A percentile compares a stretch with the other conserved stretches of the same genome.
Conservation (phyloP, 2,329 filamentous ascomycete genomes). For the Stachybotrys elegans region DNA sequence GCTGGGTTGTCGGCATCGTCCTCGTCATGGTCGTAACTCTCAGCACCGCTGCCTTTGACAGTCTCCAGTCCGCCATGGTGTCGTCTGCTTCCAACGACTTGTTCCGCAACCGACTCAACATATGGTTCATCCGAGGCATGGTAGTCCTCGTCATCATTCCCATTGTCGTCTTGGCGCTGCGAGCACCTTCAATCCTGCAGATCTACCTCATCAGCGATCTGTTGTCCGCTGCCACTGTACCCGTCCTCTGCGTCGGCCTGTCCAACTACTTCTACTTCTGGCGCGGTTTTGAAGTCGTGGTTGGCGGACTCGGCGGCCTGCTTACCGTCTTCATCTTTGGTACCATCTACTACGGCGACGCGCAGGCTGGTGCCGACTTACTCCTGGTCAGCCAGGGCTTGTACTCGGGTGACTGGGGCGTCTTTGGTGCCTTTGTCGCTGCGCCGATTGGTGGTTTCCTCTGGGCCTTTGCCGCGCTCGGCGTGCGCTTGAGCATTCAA, state of each 20-base stretch:
- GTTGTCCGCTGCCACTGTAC: constrained; percentile 70
- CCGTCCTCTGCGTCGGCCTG: constrained; percentile 69
- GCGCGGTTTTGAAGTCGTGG: constrained; percentile 75
- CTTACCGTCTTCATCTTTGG: constrained; percentile 79
- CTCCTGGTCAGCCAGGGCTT: constrained; percentile 69
- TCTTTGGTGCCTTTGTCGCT: constrained; percentile 77
- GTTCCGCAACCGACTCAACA: constrained; percentile 74
- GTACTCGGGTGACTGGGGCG: constrained; percentile 74
- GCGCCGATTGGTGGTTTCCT: constrained; percentile 71
- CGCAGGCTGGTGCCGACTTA: constrained; percentile 57
- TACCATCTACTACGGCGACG: constrained; percentile 69
- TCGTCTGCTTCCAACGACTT: constrained; percentile 80
- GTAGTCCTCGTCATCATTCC: constrained; percentile 73
- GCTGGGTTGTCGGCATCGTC: constrained; percentile 77
- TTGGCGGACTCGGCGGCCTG: constrained; percentile 72
- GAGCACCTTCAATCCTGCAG: constrained; percentile 68
- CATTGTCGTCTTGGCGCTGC: constrained; percentile 67
- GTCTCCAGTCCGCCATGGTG: constrained; percentile 76
- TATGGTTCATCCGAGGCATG: constrained; percentile 65
- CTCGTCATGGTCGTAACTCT: constrained; percentile 76
- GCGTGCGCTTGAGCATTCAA: constrained; percentile 52
- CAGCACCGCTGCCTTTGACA: constrained; percentile 75
- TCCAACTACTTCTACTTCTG: constrained; percentile 68
- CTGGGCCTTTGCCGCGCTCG: constrained; percentile 62
- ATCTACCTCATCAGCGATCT: constrained; percentile 82